Evolutionary conservation across 169 alveolate species (phyloP).

Genomic region (Eimeria maxima): DNA sequence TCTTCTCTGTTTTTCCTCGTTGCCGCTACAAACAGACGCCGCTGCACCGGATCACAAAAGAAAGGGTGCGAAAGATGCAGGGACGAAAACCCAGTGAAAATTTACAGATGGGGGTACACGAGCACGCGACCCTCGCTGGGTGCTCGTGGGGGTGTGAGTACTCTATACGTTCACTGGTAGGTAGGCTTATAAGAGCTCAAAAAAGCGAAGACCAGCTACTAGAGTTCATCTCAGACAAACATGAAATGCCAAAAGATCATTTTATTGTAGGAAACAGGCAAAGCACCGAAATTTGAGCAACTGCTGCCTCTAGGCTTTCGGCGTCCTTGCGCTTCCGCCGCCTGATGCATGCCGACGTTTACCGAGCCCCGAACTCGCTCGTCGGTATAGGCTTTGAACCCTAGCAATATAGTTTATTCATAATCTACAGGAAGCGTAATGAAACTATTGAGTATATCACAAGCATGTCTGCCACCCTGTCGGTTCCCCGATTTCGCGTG

Average conservation of each 20-base stretch:
- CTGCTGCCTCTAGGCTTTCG: background rate
- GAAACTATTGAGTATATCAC: background rate
- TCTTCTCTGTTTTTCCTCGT: background rate
- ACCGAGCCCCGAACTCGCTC: background rate
- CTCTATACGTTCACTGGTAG: background rate
- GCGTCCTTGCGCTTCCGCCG: slow-evolving; percentile 25
- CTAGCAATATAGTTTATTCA: background rate
- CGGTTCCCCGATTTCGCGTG: background rate
- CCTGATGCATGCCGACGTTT: slow-evolving; percentile 36
- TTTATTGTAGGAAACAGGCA: background rate
- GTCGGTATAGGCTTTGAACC: background rate
- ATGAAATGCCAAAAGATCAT: background rate
- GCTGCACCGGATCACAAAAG: background rate
- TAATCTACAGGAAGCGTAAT: background rate
- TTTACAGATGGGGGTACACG: background rate
- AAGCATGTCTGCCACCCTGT: background rate
- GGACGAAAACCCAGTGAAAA: background rate
- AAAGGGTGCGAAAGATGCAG: background rate
- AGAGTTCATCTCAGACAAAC: background rate
- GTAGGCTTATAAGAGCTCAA: background rate
- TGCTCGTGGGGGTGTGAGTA: slow-evolving; percentile 39
- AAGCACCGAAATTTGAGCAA: background rate
- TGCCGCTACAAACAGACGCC: background rate
- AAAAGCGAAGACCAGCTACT: background rate
- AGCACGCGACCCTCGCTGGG: background rate